Percentiles rank a stretch among this genome's conserved stretches.
Conservation (phyloP, 257 asterid species). For the Solanum chiquidenum region DNA sequence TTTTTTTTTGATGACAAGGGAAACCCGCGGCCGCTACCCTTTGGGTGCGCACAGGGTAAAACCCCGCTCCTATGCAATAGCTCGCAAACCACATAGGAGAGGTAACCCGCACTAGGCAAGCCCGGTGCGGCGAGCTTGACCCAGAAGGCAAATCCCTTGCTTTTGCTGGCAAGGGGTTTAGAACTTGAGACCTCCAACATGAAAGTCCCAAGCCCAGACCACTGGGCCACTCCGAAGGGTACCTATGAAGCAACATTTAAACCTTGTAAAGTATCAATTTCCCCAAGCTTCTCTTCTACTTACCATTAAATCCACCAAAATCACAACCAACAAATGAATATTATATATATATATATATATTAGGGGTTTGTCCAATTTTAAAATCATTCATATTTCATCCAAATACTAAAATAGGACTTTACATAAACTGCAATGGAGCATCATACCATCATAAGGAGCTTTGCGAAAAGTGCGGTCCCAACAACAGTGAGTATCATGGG, state of each 20-base stretch:
- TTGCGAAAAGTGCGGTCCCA: conserved; percentile 67
- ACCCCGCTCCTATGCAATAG: too few species aligned
- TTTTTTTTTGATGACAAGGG: too few species aligned
- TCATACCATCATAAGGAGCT: conserved; percentile 80
- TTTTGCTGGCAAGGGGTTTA: too few species aligned
- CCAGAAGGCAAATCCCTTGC: too few species aligned
- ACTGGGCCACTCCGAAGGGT: too few species aligned
- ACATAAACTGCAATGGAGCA: background rate
- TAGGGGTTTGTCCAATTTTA: background rate
- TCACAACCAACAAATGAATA: background rate
- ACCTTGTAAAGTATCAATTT: background rate
- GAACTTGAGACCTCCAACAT: too few species aligned
- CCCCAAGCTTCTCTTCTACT: background rate
- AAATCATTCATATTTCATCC: background rate
- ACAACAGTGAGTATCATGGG: conserved; percentile 70
- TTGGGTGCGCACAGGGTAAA: too few species aligned
- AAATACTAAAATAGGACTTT: background rate
- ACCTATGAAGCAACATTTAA: background rate
- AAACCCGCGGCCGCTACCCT: too few species aligned
- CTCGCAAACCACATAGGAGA: too few species aligned
- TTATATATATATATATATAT: background rate
- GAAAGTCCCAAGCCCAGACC: too few species aligned
- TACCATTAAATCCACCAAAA: background rate
- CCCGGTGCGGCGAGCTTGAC: too few species aligned
- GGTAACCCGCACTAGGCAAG: too few species aligned